phyloP scores from a whole-genome alignment of 768 basidiomycete species.

The Auriscalpium microsporum region DNA sequence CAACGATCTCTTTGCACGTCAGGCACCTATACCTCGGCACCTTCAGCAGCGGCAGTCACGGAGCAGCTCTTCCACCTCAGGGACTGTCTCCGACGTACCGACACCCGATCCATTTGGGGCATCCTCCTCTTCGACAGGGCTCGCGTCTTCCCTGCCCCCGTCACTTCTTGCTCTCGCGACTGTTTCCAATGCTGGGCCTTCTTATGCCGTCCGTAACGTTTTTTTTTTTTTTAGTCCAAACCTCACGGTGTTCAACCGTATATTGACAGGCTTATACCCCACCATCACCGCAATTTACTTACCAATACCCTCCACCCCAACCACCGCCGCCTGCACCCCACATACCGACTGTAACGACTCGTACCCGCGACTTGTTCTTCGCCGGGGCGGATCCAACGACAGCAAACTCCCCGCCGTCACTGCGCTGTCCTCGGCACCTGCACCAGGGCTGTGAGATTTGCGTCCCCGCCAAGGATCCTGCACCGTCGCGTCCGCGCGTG shows the following conservation, averaged over 20 bases:
- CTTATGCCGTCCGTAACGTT: not conserved
- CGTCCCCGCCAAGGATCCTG: constrained; percentile 45
- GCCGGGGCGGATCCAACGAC: constrained; percentile 55
- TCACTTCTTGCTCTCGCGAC: constrained; percentile 18
- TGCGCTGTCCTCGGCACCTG: constrained; percentile 67
- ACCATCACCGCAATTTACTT: not conserved
- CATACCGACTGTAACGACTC: constrained; percentile 18
- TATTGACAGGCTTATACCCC: not conserved
- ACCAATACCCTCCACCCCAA: constrained; percentile 18
- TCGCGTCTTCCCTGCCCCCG: not conserved
- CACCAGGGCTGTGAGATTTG: constrained; percentile 71
- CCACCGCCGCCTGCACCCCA: constrained; percentile 8
- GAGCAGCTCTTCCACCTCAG: constrained; percentile 13
- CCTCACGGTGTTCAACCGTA: not conserved
- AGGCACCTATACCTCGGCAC: constrained; percentile 35
- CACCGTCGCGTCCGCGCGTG: constrained; percentile 11
- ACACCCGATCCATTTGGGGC: constrained; percentile 16
- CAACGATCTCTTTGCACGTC: constrained; percentile 75
- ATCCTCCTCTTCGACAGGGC: constrained; percentile 14
- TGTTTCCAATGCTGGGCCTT: constrained; percentile 17
- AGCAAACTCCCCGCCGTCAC: constrained; percentile 51
- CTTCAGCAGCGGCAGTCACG: constrained; percentile 7
- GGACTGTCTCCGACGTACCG: constrained; percentile 18
- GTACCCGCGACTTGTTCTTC: constrained; percentile 44
- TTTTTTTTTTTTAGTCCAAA: no score